Conservation (phyloP, 805 yeast genomes). For the Lipomyces yamadae region DNA sequence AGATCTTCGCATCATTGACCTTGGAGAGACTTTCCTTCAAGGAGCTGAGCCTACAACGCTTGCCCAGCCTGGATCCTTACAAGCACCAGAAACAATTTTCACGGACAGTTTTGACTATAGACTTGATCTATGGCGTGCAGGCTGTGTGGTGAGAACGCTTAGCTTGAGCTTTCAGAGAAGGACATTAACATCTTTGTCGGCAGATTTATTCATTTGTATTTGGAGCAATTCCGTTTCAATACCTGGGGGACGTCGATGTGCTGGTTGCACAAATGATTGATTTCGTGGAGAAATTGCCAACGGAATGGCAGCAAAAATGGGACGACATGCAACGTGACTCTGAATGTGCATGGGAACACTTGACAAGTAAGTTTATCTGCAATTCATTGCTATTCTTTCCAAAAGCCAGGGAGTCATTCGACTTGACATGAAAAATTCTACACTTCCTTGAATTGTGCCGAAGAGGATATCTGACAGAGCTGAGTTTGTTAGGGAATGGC, state of each 20-base stretch:
- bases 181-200: background rate
- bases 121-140: conserved; percentile 1
- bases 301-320: background rate
- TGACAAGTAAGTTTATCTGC: background rate
- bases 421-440: too few species aligned
- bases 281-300: background rate
- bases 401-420: background rate
- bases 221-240: background rate
- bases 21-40: conserved; percentile 1
- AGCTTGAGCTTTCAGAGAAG: background rate
- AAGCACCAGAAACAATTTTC: conserved; percentile 5
- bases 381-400: conserved; percentile 1
- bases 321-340: background rate
- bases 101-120: background rate
- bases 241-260: background rate
- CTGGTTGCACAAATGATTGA: background rate
- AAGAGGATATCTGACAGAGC: background rate
- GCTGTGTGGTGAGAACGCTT: background rate
- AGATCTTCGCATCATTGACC: background rate
- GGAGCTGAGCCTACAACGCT: background rate
- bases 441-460: too few species aligned
- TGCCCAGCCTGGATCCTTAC: conserved; percentile 5
- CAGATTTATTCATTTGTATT: conserved; percentile 1
- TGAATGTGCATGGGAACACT: background rate
- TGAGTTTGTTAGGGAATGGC: background rate